A percentile compares a stretch with the other conserved stretches of the same genome.
Conservation (phyloP, 768 basidiomycete genomes). For the Coprinopsis strossmayeri region DNA sequence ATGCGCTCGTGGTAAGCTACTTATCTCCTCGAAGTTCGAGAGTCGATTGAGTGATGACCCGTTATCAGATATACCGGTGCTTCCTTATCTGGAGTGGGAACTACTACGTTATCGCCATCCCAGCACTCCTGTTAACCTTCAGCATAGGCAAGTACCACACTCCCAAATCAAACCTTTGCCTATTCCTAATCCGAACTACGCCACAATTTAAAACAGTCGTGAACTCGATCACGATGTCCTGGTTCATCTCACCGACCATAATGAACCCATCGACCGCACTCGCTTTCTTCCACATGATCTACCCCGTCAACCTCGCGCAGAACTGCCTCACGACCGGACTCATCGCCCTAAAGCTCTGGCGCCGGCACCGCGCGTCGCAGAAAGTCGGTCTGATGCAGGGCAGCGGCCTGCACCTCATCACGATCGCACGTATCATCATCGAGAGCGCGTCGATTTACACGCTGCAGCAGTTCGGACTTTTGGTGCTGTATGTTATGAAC, state of each 20-base stretch:
- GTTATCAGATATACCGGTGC: constrained; percentile 5
- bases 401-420: neutral
- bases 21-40: neutral
- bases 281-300: constrained; percentile 4
- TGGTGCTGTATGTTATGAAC: neutral
- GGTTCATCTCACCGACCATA: neutral
- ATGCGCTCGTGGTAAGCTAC: constrained; percentile 4
- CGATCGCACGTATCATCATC: constrained; percentile 1
- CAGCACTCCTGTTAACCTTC: neutral
- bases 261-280: neutral
- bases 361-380: constrained; percentile 8
- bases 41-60: neutral
- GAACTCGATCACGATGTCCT: neutral
- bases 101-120: neutral
- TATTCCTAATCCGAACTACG: no score
- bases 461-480: neutral
- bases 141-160: constrained; percentile 1
- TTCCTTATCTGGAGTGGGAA: constrained; percentile 5
- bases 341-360: constrained; percentile 13
- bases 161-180: no score
- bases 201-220: neutral
- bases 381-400: neutral
- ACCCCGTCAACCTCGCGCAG: constrained; percentile 10
- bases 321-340: constrained; percentile 8
- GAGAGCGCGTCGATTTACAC: constrained; percentile 9